Percentiles rank a stretch among this genome's conserved stretches.
phyloP scores from a whole-genome alignment of 2,329 filamentous ascomycete species.

The Aspergillus phoenicis region DNA sequence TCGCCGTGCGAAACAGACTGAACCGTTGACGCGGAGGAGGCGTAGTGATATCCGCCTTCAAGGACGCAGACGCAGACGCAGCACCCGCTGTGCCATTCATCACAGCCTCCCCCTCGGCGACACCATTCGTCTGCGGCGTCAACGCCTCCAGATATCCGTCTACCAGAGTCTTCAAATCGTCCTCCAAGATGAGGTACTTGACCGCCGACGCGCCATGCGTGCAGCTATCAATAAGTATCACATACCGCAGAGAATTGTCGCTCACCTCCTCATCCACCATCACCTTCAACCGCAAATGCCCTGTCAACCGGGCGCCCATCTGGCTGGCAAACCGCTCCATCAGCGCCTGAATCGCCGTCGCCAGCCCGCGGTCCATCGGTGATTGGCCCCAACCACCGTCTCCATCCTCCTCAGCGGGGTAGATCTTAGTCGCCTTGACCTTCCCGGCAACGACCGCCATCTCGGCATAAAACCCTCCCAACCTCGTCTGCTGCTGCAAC shows the following conservation, averaged over 20 bases:
- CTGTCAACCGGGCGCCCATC: constrained; percentile 59
- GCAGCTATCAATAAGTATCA: constrained; percentile 38
- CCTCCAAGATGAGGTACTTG: constrained; percentile 34
- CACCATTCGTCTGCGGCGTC: constrained; percentile 19
- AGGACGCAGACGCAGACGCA: not conserved
- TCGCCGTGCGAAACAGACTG: constrained; percentile 11
- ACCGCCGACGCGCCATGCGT: constrained; percentile 32
- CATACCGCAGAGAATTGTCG: constrained; percentile 34
- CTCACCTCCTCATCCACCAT: constrained; percentile 56
- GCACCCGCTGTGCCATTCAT: not conserved
- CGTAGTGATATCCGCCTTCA: constrained; percentile 4
- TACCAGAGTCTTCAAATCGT: constrained; percentile 30
- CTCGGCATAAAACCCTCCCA: constrained; percentile 72
- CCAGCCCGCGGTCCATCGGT: constrained; percentile 56
- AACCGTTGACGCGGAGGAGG: not conserved
- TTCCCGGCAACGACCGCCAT: constrained; percentile 66
- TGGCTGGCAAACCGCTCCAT: constrained; percentile 60
- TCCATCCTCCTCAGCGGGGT: constrained; percentile 63
- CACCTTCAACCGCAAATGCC: constrained; percentile 74
- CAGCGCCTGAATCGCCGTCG: constrained; percentile 64
- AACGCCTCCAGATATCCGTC: constrained; percentile 32
- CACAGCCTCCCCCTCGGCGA: not conserved
- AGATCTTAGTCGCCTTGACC: constrained; percentile 68
- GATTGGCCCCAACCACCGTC: constrained; percentile 67
- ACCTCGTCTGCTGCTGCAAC: constrained; percentile 68